Base-by-base conservation (phyloP, 768 basidiomycete genomes). In the Xanthoconium purpureum region DNA sequence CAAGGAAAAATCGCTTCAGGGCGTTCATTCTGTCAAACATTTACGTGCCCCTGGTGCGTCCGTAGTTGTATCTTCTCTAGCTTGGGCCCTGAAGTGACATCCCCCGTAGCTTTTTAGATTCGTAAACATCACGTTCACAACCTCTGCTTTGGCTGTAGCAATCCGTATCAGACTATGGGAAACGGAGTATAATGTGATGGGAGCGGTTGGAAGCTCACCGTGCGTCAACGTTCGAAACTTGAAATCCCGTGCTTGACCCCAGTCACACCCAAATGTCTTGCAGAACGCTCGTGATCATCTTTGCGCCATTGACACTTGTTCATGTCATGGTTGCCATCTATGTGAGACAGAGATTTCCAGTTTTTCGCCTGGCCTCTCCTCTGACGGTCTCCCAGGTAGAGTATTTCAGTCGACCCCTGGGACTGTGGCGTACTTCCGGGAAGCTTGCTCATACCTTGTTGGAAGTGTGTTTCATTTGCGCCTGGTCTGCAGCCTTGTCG, bases 401-500 rank as follows among this genome's bases (percentile, higher is more conserved):
- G 73, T 97, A 97, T 73, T 94, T 94, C 66, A 89, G 94, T 39
- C 84, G 88, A 36, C 94, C 94, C 7, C 75, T 96, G 24, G 94
- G 94, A n/a, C 76, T 96, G 32, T 96, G 94, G 94, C 80, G 82
- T 50, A 93, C 94, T 33, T 91, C 91, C 33, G 84, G 78, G 48
- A 95, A 95, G 72, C 81, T 94, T 37, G 84, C 88, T 3, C 87
- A 94, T 66, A 95, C 93, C 8, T 81, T 95, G 33, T 80, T 85
- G 45, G 94, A 96, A 76, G 88, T 94, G 44, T 77, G 92, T 52
- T 94, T 92, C 70, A 93, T 94, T 63, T 95, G 93, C 72, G 83
- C 88, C n/a, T 96, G 93, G 92, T 92, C 91, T 55, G 89, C 91
- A 33, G 86, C 89, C 15, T 80, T 95, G 52, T 91, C 91, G 17